Evolutionary conservation across 2,329 filamentous ascomycete genomes (phyloP).

Genomic region (Trichoderma gracile): DNA sequence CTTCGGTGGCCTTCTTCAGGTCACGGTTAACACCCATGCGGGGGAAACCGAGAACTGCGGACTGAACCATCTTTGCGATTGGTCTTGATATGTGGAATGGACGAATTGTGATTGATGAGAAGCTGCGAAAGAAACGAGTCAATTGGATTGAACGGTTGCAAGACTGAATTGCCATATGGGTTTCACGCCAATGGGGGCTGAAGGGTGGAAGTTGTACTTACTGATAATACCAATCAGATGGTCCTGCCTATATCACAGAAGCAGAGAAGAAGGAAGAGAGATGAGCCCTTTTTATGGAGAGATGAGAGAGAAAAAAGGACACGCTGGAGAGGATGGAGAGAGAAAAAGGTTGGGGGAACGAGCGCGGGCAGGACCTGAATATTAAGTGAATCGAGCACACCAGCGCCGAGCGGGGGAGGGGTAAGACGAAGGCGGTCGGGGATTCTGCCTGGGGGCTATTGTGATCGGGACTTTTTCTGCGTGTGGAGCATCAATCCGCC

Average conservation of each 20-base stretch:
- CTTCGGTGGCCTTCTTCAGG: slow-evolving; percentile 99
- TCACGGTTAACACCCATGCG: slow-evolving; percentile 98
- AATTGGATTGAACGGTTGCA: not conserved
- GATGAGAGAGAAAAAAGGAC: not conserved
- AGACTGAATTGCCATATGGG: not conserved
- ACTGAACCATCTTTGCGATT: slow-evolving; percentile 61
- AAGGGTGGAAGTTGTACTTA: not conserved
- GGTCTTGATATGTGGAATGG: slow-evolving; percentile 26
- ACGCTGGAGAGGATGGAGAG: slow-evolving; percentile 18
- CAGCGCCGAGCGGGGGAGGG: slow-evolving; percentile 25
- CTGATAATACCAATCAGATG: slow-evolving; percentile 6
- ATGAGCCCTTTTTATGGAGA: slow-evolving; percentile 10
- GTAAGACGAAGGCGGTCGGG: slow-evolving; percentile 20
- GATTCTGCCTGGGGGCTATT: not conserved
- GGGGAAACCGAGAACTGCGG: slow-evolving; percentile 93
- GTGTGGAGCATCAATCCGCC: slow-evolving; percentile 8
- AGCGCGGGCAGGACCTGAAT: slow-evolving; percentile 3
- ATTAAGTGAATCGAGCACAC: slow-evolving; percentile 21
- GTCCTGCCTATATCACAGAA: slow-evolving; percentile 13
- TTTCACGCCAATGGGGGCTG: not conserved
- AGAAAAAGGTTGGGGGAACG: slow-evolving; percentile 3
- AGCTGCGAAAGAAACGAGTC: not conserved
- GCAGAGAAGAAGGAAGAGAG: slow-evolving; percentile 8
- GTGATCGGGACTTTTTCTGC: slow-evolving; percentile 19
- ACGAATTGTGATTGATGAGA: slow-evolving; percentile 4